Conservation (phyloP, 495 filamentous ascomycete species). For the Penicillium verhagenii region DNA sequence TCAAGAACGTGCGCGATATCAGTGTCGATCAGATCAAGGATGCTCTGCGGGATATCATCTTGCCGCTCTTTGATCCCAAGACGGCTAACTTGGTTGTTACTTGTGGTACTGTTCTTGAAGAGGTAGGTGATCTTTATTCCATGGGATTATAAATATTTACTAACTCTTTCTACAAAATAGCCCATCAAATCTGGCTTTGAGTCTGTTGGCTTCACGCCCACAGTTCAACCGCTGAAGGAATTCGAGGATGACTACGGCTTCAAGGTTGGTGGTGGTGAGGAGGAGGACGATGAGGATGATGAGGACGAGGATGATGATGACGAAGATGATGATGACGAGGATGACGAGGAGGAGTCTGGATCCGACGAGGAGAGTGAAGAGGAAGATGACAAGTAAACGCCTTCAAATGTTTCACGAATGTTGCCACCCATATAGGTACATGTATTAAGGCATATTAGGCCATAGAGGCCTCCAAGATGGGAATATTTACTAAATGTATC, state of each 20-base stretch:
- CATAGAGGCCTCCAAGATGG: constrained; percentile 12
- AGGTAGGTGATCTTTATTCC: constrained; percentile 53
- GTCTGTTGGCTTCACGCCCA: constrained; percentile 72
- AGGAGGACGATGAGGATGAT: constrained; percentile 63
- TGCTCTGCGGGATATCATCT: constrained; percentile 69
- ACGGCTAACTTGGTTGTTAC: constrained; percentile 83
- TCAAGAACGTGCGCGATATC: constrained; percentile 74
- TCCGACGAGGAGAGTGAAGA: constrained; percentile 41
- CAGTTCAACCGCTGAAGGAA: constrained; percentile 68
- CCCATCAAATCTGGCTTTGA: constrained; percentile 68
- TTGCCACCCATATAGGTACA: no score
- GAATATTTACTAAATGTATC: background rate
- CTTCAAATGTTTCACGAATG: no score
- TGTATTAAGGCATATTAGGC: no score
- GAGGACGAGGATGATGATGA: constrained; percentile 64
- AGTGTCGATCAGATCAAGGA: constrained; percentile 72
- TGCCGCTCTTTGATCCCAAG: constrained; percentile 74
- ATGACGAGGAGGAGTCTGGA: constrained; percentile 41
- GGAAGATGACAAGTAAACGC: constrained; percentile 25
- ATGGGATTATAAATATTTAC: background rate
- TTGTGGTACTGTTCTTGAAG: constrained; percentile 80
- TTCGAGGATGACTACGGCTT: constrained; percentile 94
- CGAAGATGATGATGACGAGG: constrained; percentile 55
- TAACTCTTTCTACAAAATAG: constrained; percentile 46
- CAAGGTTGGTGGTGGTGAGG: constrained; percentile 65